Base-by-base conservation (phyloP, 208 protist genomes). In the Acanthamoeba royreba region DNA sequence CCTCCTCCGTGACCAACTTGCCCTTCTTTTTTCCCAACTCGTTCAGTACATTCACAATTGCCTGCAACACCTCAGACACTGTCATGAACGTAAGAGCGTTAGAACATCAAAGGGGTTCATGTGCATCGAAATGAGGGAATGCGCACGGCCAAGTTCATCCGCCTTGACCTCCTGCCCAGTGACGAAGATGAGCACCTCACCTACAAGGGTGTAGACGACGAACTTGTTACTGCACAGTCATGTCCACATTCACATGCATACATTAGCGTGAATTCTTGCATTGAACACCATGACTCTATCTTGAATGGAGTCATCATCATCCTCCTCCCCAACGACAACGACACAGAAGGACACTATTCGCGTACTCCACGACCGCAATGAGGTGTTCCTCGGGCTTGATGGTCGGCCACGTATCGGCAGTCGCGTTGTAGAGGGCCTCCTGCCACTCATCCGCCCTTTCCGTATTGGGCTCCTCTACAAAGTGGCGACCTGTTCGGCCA, bases 11-110 rank as follows among this genome's bases (percentile, higher is more conserved):
- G 77, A 87, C 77, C 43, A 87, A 31, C 77, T 87, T 87, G 77
- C 77, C 77, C 47, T 87, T 87, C 77, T 87, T 87, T 28, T 74
- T 74, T 28, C 77, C 43, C 77, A 87, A 45, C 77, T 87, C 77
- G 43, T 87, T 87, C 40, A 87, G 42, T 31, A 87, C 77, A 45
- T 87, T 87, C 43, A 49, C 43, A 19, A 87, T 87, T 22, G 77
- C 77, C 77, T 61, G 46, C 46, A 49, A 35, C 43, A 87, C 77
- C 40, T 87, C 77, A 25, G 77, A 87, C 77, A 87, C 77, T 87
- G 77, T 15, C 8, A 22, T 33, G 13, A 77, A 40, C 13, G 13
- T 22, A 77, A 77, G 49, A 25, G 49, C 49, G 49, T 55, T 9
- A 19, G 9, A 19, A 55, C 9, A 9, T 25, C 49, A 19, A 19